Percentiles rank a stretch among this genome's conserved stretches.
Evolutionary conservation across 2,329 filamentous ascomycete genomes (phyloP).

Genomic region (Cytospora mali): DNA sequence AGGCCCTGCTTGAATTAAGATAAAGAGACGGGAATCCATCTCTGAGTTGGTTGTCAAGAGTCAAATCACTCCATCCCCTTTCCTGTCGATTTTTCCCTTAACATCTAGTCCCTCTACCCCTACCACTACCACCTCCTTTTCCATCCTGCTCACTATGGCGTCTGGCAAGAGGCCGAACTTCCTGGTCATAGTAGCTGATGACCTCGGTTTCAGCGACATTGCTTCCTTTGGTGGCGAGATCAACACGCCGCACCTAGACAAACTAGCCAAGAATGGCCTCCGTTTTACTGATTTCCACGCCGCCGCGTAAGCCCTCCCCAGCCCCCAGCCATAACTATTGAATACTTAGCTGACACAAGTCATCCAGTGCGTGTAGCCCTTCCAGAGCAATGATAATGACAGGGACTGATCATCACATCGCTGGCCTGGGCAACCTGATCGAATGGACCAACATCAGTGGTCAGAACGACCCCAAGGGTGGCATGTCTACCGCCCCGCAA

Average conservation of each 20-base stretch:
- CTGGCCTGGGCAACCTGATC: conserved; percentile 60
- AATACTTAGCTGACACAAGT: background rate
- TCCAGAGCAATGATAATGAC: conserved; percentile 69
- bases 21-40: background rate
- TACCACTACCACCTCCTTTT: background rate
- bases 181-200: conserved; percentile 40
- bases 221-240: conserved; percentile 40
- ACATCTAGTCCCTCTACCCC: background rate
- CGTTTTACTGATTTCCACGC: conserved; percentile 68
- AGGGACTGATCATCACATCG: conserved; percentile 63
- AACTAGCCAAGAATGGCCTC: conserved; percentile 45
- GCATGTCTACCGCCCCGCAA: conserved; percentile 27
- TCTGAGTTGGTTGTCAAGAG: background rate
- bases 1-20: background rate
- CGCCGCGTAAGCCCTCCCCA: conserved; percentile 46
- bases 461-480: conserved; percentile 33
- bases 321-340: no score
- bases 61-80: background rate
- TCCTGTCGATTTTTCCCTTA: no score
- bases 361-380: conserved; percentile 58
- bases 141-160: conserved; percentile 12
- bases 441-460: conserved; percentile 46
- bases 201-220: conserved; percentile 39
- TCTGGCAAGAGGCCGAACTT: conserved; percentile 36
- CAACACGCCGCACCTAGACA: conserved; percentile 37